Conservation (phyloP, 345 rosid species). For the Populus nigra region DNA sequence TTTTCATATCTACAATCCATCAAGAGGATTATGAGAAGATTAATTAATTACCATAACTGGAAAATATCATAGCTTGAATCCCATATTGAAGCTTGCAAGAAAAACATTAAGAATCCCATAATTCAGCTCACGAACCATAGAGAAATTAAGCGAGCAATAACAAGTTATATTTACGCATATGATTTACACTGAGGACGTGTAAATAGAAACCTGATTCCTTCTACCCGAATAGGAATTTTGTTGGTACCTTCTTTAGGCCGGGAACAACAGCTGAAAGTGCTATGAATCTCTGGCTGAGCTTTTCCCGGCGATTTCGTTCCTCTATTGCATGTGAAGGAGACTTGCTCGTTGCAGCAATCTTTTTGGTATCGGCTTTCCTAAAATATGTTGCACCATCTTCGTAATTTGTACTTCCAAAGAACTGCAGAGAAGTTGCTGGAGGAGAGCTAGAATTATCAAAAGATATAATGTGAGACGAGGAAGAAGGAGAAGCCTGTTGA, state of each 20-base stretch:
- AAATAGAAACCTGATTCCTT: too few species aligned
- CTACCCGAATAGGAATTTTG: neutral
- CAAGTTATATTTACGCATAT: too few species aligned
- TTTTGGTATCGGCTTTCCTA: slow-evolving; percentile 17
- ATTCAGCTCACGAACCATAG: too few species aligned
- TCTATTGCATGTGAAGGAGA: slow-evolving; percentile 47
- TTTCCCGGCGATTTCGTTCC: slow-evolving; percentile 57
- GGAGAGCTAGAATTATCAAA: slow-evolving; percentile 33
- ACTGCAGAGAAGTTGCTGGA: slow-evolving; percentile 3
- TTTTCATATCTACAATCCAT: too few species aligned
- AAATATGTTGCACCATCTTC: slow-evolving; percentile 5
- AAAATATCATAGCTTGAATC: too few species aligned
- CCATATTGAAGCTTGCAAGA: too few species aligned
- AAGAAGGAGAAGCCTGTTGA: slow-evolving; percentile 25
- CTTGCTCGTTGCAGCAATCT: slow-evolving; percentile 15
- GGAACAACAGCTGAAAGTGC: slow-evolving; percentile 60
- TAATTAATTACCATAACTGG: too few species aligned
- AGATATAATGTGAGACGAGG: slow-evolving; percentile 44
- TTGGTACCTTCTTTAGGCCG: slow-evolving; percentile 51
- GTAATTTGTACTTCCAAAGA: too few species aligned
- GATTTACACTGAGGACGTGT: too few species aligned
- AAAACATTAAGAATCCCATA: too few species aligned
- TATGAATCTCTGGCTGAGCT: slow-evolving; percentile 52
- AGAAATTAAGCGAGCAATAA: too few species aligned
- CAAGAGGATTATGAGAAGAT: too few species aligned